These are phyloP conservation scores for Euphorbia peplus DNA, from an alignment of 345 rosid genomes.

Conservation along the genomic window DNA sequence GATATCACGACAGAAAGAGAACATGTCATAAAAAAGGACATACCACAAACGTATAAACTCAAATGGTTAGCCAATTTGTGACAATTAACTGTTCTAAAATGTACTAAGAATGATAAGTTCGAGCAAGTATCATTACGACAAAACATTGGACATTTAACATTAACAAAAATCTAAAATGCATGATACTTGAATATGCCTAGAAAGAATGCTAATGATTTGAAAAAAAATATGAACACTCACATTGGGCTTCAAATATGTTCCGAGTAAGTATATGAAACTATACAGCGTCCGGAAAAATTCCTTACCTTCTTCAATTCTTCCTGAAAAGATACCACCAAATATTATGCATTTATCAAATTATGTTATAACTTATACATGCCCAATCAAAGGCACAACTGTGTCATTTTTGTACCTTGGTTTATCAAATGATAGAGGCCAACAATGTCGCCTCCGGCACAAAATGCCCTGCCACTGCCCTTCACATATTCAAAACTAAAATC, in stretches of 20 bases:
- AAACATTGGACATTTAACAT: neutral
- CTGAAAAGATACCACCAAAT: conserved; percentile 35
- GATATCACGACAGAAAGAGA: neutral
- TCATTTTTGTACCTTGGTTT: conserved; percentile 45
- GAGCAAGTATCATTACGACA: neutral
- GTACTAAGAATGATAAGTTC: neutral
- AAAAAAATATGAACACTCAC: conserved; percentile 38
- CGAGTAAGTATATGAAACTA: conserved; percentile 49
- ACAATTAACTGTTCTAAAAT: neutral
- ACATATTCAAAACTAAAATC: conserved; percentile 22
- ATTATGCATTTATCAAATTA: too few relatives aligned
- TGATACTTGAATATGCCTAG: neutral
- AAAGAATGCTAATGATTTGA: neutral
- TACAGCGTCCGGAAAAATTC: conserved; percentile 51
- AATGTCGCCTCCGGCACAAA: conserved; percentile 94
- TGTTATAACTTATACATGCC: neutral
- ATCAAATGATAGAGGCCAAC: conserved; percentile 58
- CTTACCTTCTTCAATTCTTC: conserved; percentile 42
- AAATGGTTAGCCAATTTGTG: neutral
- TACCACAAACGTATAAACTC: neutral
- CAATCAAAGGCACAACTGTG: neutral
- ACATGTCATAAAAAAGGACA: neutral
- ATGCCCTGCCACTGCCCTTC: conserved; percentile 94
- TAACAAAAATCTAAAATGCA: neutral
- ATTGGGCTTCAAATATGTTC: conserved; percentile 72